Evolutionary conservation across 306 rosid genomes (phyloP), one percentile per base, ranked within the genome.

Genomic region (Luffa acutangula): DNA sequence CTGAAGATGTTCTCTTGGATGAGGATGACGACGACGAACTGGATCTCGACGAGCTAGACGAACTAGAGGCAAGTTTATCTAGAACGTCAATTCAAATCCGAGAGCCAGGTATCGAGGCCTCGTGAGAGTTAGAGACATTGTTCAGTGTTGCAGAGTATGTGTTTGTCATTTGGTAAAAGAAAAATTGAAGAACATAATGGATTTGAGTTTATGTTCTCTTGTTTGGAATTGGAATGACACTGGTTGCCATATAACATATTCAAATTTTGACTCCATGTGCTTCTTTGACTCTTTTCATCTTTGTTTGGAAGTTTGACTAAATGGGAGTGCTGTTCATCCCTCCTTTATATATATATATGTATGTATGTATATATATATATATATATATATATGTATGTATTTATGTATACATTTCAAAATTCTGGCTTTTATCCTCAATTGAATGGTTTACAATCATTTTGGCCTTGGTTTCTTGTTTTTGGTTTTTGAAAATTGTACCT

Each of bases 1-100:
- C 81, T 45, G 80, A 78, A 15, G 80, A 58, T 62, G 48, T 9
- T 9, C 62, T 52, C 5, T 52, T 75, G 78, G 78, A 74, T 15
- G 80, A 78, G n/a, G 80, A 78, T 17, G 78, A 75, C n/a, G 80
- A 77, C 0, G 79, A 78, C 21, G 81, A 78, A 46, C 73, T 78
- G 36, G 81, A 78, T 46, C 72, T 78, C 0, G 81, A 78, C 2
- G 81, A 78, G 59, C 67, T 78, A 46, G 52, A 51, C 12, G 66
- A 79, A 42, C 82, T 79, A 0, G 82, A 79, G 59, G 82, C 82
- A 79, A 79, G 77, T 79, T 79, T 66, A 25, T 79, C 54, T 6
- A 66, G 82, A 79, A 79, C 77, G 6, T 66, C 77, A 12, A 79
- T 79, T 42, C 77, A 79, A 33, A 79, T 67, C 43, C 20, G 51